These are phyloP conservation scores for Ophiostoma sp. DNA, from an alignment of 2,329 filamentous ascomycete genomes.

Conservation along the genomic window DNA sequence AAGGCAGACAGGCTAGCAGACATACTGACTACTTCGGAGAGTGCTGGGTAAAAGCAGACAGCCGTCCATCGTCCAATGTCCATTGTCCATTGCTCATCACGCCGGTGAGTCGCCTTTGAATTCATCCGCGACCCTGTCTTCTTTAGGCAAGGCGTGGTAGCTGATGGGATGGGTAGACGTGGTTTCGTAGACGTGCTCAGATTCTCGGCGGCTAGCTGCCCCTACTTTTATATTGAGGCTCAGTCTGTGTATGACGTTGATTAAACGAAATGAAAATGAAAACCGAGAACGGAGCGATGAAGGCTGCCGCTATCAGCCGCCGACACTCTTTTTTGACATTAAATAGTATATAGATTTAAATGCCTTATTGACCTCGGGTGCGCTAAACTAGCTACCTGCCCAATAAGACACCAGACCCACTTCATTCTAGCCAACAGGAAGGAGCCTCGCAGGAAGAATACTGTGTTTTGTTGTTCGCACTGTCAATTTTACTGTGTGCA, in stretches of 20 bases:
- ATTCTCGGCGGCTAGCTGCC: too few species aligned
- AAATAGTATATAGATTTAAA: background rate
- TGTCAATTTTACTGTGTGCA: conserved; percentile 8
- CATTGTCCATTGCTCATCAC: too few species aligned
- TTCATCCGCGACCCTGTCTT: too few species aligned
- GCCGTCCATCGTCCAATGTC: too few species aligned
- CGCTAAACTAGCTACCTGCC: conserved; percentile 7
- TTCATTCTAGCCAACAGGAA: background rate
- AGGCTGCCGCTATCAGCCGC: conserved; percentile 9
- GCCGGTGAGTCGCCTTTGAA: too few species aligned
- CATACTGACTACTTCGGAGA: too few species aligned
- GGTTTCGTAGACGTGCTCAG: too few species aligned
- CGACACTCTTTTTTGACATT: background rate
- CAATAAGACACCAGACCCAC: background rate
- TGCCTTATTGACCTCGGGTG: background rate
- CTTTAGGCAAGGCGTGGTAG: too few species aligned
- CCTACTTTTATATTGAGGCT: too few species aligned
- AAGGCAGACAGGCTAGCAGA: too few species aligned
- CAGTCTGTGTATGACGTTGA: background rate
- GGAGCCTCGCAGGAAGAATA: background rate
- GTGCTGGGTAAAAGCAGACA: too few species aligned
- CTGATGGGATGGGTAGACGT: too few species aligned
- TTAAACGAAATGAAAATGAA: background rate
- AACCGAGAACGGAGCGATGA: background rate
- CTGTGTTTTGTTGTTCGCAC: background rate